Base-by-base conservation (phyloP, 2,329 filamentous ascomycete genomes). In the Cercospora brassicicola region DNA sequence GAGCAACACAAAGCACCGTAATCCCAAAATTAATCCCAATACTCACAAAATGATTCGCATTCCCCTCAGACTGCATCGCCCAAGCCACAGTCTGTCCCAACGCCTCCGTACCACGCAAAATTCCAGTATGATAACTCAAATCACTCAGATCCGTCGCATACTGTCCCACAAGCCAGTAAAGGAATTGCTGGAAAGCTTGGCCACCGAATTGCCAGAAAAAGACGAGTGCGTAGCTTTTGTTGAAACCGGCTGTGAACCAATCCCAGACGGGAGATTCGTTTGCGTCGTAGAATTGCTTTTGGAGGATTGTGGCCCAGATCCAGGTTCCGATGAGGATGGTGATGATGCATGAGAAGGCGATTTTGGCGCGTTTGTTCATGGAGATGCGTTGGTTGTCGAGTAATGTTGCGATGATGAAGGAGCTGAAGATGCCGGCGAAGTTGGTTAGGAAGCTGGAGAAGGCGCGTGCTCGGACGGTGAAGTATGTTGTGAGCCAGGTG, bases 401-500 rank as follows among this genome's bases (percentile, higher is more conserved):
- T 1, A 71, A 9, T 2, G 69, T 61, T 30, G 67, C 73, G 45
- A 71, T 67, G 15, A 69, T 59, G 45, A 59, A 67, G 10, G 65
- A 63, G 53, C 60, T 63, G 26, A 67, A 59, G 9, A 64, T 53
- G 30, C 62, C 68, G 11, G 82, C 69, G 64, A 81, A 78, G 0
- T 81, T 83, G 0, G 81, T 82, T 0, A 84, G 66, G 4, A 84
- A 78, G 2, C 77, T 79, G 10, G 76, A 75, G 8, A 84, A 72
- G 0, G 82, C 82, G 11, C 83, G 81, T 0, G 82, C 80, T 0
- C 83, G 78, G 3, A 84, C 79, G 13, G 80, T 80, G 31, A 83
- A 83, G 67, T 83, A 82, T 62, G 82, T 67, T 59, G 83, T 80
- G 65, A 84, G 80, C 69, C 85, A 86, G 69, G 85, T 84, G 60